A percentile compares a stretch with the other conserved stretches of the same genome.
Conservation (phyloP, 78 protist genomes). For the Diacronema lutheri region DNA sequence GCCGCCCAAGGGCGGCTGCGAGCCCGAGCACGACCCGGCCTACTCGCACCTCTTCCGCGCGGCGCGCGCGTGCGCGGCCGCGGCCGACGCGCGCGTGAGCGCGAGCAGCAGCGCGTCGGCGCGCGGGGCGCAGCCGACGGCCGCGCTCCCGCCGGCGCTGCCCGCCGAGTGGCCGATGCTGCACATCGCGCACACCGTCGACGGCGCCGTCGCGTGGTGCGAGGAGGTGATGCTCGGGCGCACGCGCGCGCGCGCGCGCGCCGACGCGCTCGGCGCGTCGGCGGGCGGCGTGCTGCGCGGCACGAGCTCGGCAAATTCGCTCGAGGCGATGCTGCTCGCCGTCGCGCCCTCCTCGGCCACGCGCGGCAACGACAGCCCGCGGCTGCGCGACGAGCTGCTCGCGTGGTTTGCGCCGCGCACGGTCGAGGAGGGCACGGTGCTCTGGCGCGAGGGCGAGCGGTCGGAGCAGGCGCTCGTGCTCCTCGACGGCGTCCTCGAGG, state of each 20-base stretch:
- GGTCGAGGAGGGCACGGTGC: not conserved
- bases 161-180: not conserved
- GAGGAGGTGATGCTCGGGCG: not conserved
- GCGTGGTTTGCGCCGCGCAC: not conserved
- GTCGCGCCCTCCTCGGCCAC: not conserved
- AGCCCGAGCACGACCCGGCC: not conserved
- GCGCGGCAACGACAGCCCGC: not conserved
- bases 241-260: too few species aligned
- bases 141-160: too few species aligned
- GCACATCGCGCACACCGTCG: not conserved
- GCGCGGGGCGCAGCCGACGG: too few species aligned
- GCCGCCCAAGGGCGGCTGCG: not conserved
- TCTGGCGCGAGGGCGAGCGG: not conserved
- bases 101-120: too few species aligned
- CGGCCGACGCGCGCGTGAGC: too few species aligned
- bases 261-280: too few species aligned
- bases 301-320: too few species aligned
- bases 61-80: too few species aligned
- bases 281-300: too few species aligned
- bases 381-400: not conserved
- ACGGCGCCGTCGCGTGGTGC: not conserved
- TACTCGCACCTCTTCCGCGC: too few species aligned
- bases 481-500: not conserved
- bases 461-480: not conserved
- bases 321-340: not conserved